Evolutionary conservation across 495 filamentous ascomycete species (phyloP).

Genomic region (Annulohypoxylon stygium): DNA sequence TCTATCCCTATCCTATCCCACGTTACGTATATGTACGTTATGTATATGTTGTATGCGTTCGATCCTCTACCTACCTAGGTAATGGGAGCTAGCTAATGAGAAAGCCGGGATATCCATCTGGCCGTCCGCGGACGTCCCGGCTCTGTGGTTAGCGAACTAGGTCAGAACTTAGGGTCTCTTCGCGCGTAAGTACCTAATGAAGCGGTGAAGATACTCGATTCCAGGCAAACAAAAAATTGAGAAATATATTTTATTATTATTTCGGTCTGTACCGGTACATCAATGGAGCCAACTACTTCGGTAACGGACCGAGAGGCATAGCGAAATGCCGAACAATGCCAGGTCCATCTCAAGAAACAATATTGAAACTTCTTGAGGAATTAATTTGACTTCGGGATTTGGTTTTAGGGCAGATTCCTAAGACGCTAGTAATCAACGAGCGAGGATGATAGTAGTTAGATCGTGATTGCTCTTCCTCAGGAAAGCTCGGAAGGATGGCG

Average conservation of each 20-base stretch:
- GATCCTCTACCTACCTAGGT: constrained; percentile 17
- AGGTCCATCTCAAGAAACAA: constrained; percentile 1
- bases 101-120: constrained; percentile 7
- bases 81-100: constrained; percentile 16
- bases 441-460: constrained; percentile 14
- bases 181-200: constrained; percentile 31
- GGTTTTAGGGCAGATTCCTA: constrained; percentile 3
- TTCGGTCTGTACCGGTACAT: constrained; percentile 14
- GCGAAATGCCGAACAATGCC: constrained; percentile 5
- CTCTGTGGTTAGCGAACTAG: constrained; percentile 31
- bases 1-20: constrained; percentile 17
- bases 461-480: constrained; percentile 18
- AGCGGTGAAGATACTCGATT: constrained; percentile 34
- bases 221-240: constrained; percentile 14
- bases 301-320: constrained; percentile 2
- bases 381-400: neutral
- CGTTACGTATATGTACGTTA: constrained; percentile 18
- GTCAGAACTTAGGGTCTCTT: neutral
- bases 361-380: constrained; percentile 3
- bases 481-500: constrained; percentile 32
- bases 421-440: constrained; percentile 10
- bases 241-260: neutral
- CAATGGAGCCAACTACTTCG: constrained; percentile 22
- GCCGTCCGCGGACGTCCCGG: constrained; percentile 33
- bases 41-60: constrained; percentile 20